Evolutionary conservation across 306 rosid genomes (phyloP).

Genomic region (Acacia melanoxylon): DNA sequence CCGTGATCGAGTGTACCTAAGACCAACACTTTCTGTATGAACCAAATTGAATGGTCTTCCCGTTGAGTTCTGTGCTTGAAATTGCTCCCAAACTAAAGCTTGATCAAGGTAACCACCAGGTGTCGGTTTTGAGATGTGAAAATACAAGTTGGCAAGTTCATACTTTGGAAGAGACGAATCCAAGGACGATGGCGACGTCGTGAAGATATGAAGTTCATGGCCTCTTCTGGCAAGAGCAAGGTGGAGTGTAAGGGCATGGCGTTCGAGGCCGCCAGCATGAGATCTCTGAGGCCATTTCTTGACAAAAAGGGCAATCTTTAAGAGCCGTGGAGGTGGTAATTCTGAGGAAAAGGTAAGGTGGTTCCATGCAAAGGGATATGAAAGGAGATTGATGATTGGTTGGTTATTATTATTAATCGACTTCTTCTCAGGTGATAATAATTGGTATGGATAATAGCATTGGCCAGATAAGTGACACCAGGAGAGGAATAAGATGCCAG

Average conservation of each 20-base stretch:
- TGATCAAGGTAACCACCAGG: constrained; percentile 71
- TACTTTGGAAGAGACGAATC: constrained; percentile 37
- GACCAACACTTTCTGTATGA: constrained; percentile 72
- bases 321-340: constrained; percentile 39
- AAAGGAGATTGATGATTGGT: constrained; percentile 45
- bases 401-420: not conserved
- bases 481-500: not conserved
- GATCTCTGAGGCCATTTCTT: constrained; percentile 77
- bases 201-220: constrained; percentile 75
- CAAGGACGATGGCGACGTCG: constrained; percentile 36
- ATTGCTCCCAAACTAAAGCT: constrained; percentile 58
- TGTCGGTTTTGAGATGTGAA: constrained; percentile 71
- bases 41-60: constrained; percentile 57
- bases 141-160: constrained; percentile 37
- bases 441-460: not conserved
- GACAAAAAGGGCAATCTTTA: constrained; percentile 71
- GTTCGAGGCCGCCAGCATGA: constrained; percentile 75
- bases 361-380: constrained; percentile 24
- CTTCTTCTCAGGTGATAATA: constrained; percentile 27
- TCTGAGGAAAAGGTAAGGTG: not conserved
- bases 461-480: not conserved
- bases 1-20: constrained; percentile 54
- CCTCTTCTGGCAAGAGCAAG: constrained; percentile 74
- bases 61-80: constrained; percentile 60
- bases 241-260: constrained; percentile 75